Evolutionary conservation across 352 stramenopile species (phyloP), one percentile per base, ranked within the genome.

Genomic region (Phytophthora podocarpi): DNA sequence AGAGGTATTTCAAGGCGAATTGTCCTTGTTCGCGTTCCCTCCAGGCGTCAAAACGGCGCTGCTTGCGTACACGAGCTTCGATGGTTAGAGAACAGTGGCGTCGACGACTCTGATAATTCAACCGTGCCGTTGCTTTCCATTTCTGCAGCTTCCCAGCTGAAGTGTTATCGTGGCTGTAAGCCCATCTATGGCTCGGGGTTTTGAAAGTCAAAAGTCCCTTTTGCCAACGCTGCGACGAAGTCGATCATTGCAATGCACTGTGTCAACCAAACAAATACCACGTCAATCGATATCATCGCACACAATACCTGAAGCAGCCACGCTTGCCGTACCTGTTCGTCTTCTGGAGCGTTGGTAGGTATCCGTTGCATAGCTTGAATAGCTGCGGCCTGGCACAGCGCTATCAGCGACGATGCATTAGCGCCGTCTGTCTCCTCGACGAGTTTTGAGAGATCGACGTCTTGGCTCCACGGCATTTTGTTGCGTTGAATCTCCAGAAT

Each of bases 401-500:
- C 81, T 6, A 93, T 79, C 12, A 93, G 59, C 6, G 83, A 88
- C n/a, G 87, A 83, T 2, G 85, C 78, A 49, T 90, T 95, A 12
- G 78, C 79, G 3, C 80, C 76, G 4, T 89, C 59, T 0, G 85
- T 95, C 13, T 72, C 64, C 2, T 80, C 27, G 13, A 90, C 80
- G 10, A 95, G 64, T 21, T 43, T 48, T 13, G 52, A 40, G 1
- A 92, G 18, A 10, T 89, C 56, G 4, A 95, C 64, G 18, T 89
- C 62, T 10, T 51, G 26, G 21, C 72, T 65, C 87, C 85, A 94
- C 4, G 82, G 80, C 87, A 95, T 95, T 59, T 81, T 86, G 8
- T 45, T 34, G 34, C 60, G 53, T 50, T 92, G 83, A 31, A 91
- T 77, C 27, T 85, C 55, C 9, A 96, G 54, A 32, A 96, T 95